Percentiles rank a stretch among this genome's conserved stretches.
Evolutionary conservation across 148 eudicot species (phyloP).

Genomic region (Rhododendron molle): DNA sequence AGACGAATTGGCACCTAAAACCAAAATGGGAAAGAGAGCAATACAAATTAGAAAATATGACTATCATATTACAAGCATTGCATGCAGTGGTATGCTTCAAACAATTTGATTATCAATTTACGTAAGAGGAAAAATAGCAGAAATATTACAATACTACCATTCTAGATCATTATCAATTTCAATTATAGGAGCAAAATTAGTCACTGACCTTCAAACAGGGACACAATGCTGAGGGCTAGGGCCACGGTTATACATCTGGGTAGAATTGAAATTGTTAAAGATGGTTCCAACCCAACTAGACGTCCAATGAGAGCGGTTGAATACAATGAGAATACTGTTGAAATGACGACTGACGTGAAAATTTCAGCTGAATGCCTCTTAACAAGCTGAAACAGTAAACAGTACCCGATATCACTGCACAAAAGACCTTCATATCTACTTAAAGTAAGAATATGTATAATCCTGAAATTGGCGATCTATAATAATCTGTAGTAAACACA

Average conservation of each 20-base stretch:
- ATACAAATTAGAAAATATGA: background rate
- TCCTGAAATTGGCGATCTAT: background rate
- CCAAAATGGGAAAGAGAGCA: conserved; percentile 5
- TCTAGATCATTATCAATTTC: background rate
- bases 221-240: conserved; percentile 90
- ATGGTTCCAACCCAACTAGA: conserved; percentile 68
- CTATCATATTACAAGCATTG: background rate
- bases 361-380: conserved; percentile 98
- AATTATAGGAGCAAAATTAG: background rate
- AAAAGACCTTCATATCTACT: background rate
- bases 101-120: background rate
- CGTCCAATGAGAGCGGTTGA: conserved; percentile 94
- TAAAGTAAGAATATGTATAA: background rate
- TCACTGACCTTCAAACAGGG: conserved; percentile 73
- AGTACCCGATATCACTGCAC: conserved; percentile 2
- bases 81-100: background rate
- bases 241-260: conserved; percentile 99
- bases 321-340: conserved; percentile 80
- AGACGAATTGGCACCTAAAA: conserved; percentile 80
- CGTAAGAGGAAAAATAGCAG: background rate
- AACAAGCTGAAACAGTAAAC: conserved; percentile 60
- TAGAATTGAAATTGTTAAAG: conserved; percentile 75
- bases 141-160: background rate
- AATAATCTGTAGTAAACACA: background rate
- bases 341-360: conserved; percentile 72